Evolutionary conservation across 1,284 basidiomycete genomes (phyloP).

Genomic region (Austropuccinia psidii): DNA sequence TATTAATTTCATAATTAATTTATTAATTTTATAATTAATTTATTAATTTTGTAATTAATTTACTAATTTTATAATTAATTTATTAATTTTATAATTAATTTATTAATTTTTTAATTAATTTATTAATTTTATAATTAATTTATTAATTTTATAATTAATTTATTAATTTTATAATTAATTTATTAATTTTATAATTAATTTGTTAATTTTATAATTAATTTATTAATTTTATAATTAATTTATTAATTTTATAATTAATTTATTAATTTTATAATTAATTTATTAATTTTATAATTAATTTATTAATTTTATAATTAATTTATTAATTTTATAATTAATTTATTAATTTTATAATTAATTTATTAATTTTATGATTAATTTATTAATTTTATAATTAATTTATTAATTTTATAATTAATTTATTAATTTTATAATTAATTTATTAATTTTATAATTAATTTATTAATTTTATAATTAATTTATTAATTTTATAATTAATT

Average conservation of each 20-base stretch:
- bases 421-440: neutral
- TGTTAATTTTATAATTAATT: neutral
- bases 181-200: neutral
- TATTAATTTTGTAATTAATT: neutral
- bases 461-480: neutral
- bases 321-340: neutral
- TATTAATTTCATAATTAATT: neutral
- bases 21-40: neutral
- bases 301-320: neutral
- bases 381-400: neutral
- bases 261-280: neutral
- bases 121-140: neutral
- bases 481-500: neutral
- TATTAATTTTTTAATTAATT: neutral
- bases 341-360: neutral
- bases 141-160: neutral
- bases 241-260: neutral
- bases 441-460: neutral
- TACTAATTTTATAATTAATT: neutral
- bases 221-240: neutral
- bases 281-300: neutral
- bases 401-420: neutral
- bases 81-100: neutral
- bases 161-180: neutral
- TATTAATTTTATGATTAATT: neutral